A percentile compares a stretch with the other conserved stretches of the same genome.
Evolutionary conservation across 768 basidiomycete genomes (phyloP).

Genomic region (Podaxis sp.): DNA sequence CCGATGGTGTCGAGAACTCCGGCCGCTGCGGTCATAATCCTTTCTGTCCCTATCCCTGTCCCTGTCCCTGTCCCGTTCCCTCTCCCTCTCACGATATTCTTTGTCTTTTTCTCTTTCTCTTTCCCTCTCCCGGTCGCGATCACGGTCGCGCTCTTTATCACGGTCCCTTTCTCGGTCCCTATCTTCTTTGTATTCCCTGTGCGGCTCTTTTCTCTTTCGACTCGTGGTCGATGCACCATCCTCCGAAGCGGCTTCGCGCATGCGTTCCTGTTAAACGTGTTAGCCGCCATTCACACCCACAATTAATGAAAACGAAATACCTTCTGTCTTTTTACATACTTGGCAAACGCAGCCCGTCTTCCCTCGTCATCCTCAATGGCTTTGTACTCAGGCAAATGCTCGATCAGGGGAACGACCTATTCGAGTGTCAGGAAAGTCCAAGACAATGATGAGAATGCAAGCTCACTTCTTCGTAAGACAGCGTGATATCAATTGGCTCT

Average conservation of each 20-base stretch:
- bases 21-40: conserved; percentile 33
- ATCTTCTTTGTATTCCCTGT: conserved; percentile 46
- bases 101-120: conserved; percentile 33
- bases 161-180: conserved; percentile 42
- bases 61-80: conserved; percentile 33
- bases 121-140: conserved; percentile 36
- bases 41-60: conserved; percentile 36
- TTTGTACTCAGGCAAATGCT: conserved; percentile 82
- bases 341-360: conserved; percentile 76
- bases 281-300: neutral
- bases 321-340: conserved; percentile 90
- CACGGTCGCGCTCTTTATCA: conserved; percentile 39
- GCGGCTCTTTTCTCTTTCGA: conserved; percentile 76
- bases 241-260: conserved; percentile 75
- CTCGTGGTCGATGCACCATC: conserved; percentile 84
- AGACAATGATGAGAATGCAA: neutral
- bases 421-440: conserved; percentile 8
- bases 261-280: conserved; percentile 55
- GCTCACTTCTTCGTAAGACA: conserved; percentile 79
- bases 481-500: conserved; percentile 73
- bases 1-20: conserved; percentile 45
- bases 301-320: conserved; percentile 32
- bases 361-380: conserved; percentile 88
- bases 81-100: conserved; percentile 32
- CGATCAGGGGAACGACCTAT: conserved; percentile 72